Evolutionary conservation across 2,329 filamentous ascomycete genomes (phyloP).

Genomic region (Penicillium glabrum): DNA sequence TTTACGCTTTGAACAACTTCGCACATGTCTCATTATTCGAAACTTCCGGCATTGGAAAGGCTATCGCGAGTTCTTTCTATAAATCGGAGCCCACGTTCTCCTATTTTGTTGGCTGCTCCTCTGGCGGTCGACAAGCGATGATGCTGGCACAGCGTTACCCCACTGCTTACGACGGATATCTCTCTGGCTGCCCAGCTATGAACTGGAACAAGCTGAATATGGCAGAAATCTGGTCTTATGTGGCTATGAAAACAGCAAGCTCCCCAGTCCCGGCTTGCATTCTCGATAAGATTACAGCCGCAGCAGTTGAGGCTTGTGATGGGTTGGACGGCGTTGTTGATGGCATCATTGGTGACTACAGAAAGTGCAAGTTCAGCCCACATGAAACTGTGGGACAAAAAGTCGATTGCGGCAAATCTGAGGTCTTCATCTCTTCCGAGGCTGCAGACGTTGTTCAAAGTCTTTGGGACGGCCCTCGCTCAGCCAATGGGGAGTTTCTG

Average conservation of each 20-base stretch:
- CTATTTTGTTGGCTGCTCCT: conserved; percentile 24
- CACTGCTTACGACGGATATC: conserved; percentile 16
- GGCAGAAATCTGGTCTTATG: conserved; percentile 24
- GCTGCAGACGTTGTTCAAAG: conserved; percentile 27
- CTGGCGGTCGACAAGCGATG: conserved; percentile 23
- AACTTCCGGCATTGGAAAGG: conserved; percentile 31
- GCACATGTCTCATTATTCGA: conserved; percentile 34
- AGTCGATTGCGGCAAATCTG: conserved; percentile 15
- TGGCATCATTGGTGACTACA: conserved; percentile 19
- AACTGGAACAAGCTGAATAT: conserved; percentile 10
- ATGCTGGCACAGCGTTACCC: conserved; percentile 53
- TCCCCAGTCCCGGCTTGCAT: conserved; percentile 30
- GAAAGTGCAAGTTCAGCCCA: conserved; percentile 27
- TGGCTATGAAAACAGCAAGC: conserved; percentile 21
- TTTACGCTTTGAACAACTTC: conserved; percentile 34
- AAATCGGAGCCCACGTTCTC: conserved; percentile 15
- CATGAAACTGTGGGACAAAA: conserved; percentile 15
- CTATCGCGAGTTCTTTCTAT: conserved; percentile 31
- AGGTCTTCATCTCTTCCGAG: conserved; percentile 19
- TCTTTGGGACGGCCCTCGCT: conserved; percentile 32
- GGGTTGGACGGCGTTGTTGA: conserved; percentile 31
- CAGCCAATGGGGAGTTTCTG: conserved; percentile 18
- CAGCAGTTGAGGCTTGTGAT: conserved; percentile 38
- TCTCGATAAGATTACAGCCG: conserved; percentile 33
- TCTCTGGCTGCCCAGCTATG: neutral